phyloP scores from a whole-genome alignment of 148 eudicot species.

The Rhododendron griersonianum region DNA sequence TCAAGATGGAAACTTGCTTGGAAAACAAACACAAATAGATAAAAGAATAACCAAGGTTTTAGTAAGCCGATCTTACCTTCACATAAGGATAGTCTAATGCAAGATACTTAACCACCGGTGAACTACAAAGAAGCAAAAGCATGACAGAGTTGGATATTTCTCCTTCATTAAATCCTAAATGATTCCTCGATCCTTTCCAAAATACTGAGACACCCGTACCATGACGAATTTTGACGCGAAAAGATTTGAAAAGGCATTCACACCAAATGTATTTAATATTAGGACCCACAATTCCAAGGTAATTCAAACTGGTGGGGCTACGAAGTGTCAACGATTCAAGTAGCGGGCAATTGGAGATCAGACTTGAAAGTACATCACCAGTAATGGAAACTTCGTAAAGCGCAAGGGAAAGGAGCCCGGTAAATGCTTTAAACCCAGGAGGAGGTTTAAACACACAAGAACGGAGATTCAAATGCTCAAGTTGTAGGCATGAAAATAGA shows the following conservation, averaged over 20 bases:
- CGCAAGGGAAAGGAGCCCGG: not conserved
- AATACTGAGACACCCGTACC: not conserved
- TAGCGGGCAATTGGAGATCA: conserved; percentile 10
- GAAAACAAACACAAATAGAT: too few relatives aligned
- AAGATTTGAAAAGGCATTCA: not conserved
- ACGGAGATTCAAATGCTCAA: not conserved
- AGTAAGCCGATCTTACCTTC: not conserved
- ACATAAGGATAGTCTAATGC: not conserved
- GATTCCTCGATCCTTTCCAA: not conserved
- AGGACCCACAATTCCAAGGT: conserved; percentile 1
- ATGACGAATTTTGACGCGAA: not conserved
- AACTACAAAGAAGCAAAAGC: too few relatives aligned
- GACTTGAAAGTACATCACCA: not conserved
- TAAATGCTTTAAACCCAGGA: not conserved
- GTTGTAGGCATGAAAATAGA: not conserved
- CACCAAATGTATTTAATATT: not conserved
- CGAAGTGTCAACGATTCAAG: not conserved
- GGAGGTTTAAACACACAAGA: conserved; percentile 11
- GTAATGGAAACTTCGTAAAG: not conserved
- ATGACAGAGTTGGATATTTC: too few relatives aligned
- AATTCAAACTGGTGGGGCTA: not conserved
- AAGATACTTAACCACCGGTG: not conserved
- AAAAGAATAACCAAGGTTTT: too few relatives aligned
- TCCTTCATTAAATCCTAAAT: not conserved
- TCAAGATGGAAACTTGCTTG: not conserved